Evolutionary conservation across 306 rosid species (phyloP).

Genomic region (Lablab purpureus): DNA sequence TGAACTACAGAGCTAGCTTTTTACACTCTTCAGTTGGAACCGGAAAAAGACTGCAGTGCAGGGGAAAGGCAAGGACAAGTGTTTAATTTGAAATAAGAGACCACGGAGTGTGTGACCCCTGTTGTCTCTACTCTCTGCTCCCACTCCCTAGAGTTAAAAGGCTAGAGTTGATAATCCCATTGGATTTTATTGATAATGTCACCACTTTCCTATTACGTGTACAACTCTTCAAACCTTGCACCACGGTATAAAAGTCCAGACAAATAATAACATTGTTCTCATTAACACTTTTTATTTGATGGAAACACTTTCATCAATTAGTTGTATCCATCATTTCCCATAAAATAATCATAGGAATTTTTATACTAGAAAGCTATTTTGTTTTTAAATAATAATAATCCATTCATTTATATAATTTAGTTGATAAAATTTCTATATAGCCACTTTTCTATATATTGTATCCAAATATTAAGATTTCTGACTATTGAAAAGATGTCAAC

Average conservation of each 20-base stretch:
- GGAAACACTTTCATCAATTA: neutral
- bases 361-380: neutral
- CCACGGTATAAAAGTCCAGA: neutral
- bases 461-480: neutral
- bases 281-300: neutral
- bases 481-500: neutral
- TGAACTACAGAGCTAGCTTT: conserved; percentile 17
- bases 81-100: conserved; percentile 40
- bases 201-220: neutral
- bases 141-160: conserved; percentile 4
- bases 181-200: neutral
- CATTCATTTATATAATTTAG: too few relatives aligned
- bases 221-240: conserved; percentile 7
- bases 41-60: conserved; percentile 12
- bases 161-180: neutral
- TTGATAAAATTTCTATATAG: too few relatives aligned
- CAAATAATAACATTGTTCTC: neutral
- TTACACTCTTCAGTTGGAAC: conserved; percentile 33
- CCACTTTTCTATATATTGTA: neutral
- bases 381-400: conserved; percentile 1
- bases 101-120: conserved; percentile 23
- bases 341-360: neutral
- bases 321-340: neutral
- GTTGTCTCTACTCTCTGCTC: conserved; percentile 24
- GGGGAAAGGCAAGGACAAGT: conserved; percentile 33